A percentile compares a stretch with the other conserved stretches of the same genome.
Evolutionary conservation across 306 rosid genomes (phyloP).

Genomic region (Prunus armeniaca): DNA sequence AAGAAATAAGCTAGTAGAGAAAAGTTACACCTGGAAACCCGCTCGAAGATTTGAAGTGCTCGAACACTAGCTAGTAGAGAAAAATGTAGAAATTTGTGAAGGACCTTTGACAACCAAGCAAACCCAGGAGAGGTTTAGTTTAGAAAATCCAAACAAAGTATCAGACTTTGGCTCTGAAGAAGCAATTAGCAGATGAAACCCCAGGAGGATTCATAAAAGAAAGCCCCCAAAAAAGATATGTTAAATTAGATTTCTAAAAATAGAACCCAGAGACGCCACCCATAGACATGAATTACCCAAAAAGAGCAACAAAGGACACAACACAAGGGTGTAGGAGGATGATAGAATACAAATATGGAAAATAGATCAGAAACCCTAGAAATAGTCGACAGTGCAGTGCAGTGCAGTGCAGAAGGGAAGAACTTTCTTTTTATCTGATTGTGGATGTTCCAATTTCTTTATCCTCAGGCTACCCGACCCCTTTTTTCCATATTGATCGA

Average conservation of each 20-base stretch:
- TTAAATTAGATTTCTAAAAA: neutral
- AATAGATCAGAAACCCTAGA: slow-evolving; percentile 43
- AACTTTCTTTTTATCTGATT: neutral
- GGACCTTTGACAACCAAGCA: neutral
- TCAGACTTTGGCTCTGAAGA: neutral
- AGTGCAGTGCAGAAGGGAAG: neutral
- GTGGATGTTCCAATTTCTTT: slow-evolving; percentile 15
- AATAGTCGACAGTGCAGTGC: neutral
- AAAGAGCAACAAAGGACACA: neutral
- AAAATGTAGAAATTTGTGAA: neutral
- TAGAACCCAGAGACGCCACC: neutral
- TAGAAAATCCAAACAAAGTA: neutral
- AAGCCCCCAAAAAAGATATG: neutral
- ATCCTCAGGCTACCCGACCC: slow-evolving; percentile 18
- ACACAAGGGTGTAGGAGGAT: neutral
- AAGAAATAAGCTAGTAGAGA: neutral
- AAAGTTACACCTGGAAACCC: neutral
- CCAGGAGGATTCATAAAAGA: neutral
- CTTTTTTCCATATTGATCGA: slow-evolving; percentile 29
- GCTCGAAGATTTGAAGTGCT: neutral
- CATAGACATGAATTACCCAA: neutral
- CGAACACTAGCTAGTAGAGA: neutral
- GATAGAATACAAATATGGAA: neutral
- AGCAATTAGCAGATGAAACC: neutral
- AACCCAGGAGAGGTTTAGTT: neutral